A percentile compares a stretch with the other conserved stretches of the same genome.
These are phyloP conservation scores for Yamadazyma songkhlaensis DNA, from an alignment of 1,139 yeast species.

Conservation along the genomic window DNA sequence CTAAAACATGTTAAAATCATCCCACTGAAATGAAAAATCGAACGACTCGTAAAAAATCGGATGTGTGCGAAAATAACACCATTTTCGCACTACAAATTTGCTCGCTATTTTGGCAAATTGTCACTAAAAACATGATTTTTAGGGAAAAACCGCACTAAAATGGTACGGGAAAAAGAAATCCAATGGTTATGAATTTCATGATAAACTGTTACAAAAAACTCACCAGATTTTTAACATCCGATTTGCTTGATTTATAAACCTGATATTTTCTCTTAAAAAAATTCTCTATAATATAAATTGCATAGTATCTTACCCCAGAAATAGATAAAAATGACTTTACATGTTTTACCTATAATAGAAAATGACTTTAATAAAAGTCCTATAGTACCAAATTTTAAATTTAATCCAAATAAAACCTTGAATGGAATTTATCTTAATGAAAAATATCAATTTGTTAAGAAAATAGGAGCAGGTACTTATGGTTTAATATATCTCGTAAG, in stretches of 20 bases:
- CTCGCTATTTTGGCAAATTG: too few species aligned
- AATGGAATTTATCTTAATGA: constrained; percentile 18
- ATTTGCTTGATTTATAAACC: background rate
- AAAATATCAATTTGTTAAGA: constrained; percentile 36
- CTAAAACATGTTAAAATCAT: background rate
- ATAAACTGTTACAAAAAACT: constrained; percentile 1
- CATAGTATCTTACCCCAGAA: background rate
- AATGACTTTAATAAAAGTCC: constrained; percentile 8
- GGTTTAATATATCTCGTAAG: constrained; percentile 77
- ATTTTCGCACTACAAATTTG: background rate
- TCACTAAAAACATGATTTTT: too few species aligned
- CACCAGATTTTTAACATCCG: constrained; percentile 6
- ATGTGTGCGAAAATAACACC: background rate
- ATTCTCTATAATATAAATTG: background rate
- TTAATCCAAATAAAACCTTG: constrained; percentile 15
- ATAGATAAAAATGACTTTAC: constrained; percentile 9
- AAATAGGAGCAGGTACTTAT: constrained; percentile 88
- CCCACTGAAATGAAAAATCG: constrained; percentile 1
- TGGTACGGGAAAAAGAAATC: background rate
- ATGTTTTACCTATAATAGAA: constrained; percentile 16
- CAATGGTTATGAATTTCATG: constrained; percentile 1
- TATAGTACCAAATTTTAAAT: constrained; percentile 9
- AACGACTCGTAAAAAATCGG: constrained; percentile 1
- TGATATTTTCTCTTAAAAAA: background rate
- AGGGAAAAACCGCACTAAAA: background rate